These are phyloP conservation scores for Quercus wislizeni DNA, from an alignment of 306 rosid genomes.

Conservation along the genomic window DNA sequence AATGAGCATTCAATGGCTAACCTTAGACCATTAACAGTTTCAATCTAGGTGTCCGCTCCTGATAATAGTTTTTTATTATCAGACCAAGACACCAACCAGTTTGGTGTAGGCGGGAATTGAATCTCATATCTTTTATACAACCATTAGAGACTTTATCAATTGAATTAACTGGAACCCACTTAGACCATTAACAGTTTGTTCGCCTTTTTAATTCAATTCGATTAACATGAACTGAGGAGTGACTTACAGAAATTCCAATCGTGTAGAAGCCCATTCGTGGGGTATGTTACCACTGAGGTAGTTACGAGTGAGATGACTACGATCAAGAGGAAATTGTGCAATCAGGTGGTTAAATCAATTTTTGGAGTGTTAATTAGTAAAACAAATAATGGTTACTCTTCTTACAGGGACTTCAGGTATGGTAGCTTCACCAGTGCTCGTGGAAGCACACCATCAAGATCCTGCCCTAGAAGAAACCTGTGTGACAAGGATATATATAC, in stretches of 20 bases:
- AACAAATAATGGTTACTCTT: background rate
- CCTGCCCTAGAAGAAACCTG: no score
- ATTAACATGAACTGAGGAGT: no score
- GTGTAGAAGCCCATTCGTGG: conserved; percentile 19
- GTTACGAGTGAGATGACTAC: conserved; percentile 15
- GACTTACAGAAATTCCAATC: no score
- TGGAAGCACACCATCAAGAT: background rate
- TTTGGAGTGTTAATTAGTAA: background rate
- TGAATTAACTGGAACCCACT: no score
- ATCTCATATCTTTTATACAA: no score
- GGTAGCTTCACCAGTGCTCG: conserved; percentile 22
- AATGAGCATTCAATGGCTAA: background rate
- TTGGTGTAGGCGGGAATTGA: no score
- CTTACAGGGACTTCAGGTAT: conserved; percentile 20
- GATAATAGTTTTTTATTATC: no score
- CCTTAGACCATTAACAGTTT: background rate
- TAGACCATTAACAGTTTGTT: background rate
- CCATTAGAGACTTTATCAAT: no score
- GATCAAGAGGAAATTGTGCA: background rate
- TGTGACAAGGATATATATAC: no score
- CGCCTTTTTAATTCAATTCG: no score
- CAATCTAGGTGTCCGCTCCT: no score
- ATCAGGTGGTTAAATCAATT: background rate
- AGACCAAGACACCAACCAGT: no score
- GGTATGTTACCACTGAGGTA: conserved; percentile 29